These are phyloP conservation scores for Cynara cardunculus DNA, from an alignment of 129 eudicot genomes.

Conservation along the genomic window DNA sequence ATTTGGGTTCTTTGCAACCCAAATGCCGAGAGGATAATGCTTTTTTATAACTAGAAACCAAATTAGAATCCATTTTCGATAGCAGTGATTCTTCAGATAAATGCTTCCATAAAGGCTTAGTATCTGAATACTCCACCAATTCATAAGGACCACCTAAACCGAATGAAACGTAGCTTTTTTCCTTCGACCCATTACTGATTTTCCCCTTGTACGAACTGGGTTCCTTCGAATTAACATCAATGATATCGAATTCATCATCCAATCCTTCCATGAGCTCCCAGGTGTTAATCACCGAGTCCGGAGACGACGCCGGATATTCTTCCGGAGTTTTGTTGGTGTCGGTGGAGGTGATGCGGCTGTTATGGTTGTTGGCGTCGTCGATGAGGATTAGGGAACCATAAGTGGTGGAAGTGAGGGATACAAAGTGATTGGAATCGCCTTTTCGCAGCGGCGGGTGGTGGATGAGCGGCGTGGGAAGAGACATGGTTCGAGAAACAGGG, in stretches of 20 bases:
- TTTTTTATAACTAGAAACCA: constrained; percentile 52
- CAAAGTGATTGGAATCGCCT: constrained; percentile 88
- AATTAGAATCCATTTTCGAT: constrained; percentile 69
- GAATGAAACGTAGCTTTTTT: constrained; percentile 33
- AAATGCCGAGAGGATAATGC: constrained; percentile 46
- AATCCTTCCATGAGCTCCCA: constrained; percentile 99
- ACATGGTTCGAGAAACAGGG: constrained; percentile 68
- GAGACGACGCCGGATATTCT: constrained; percentile 45
- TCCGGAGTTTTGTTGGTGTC: constrained; percentile 14
- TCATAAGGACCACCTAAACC: constrained; percentile 45
- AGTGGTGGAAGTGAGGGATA: constrained; percentile 86
- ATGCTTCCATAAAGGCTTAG: constrained; percentile 95
- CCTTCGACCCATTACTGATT: constrained; percentile 17
- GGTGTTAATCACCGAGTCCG: constrained; percentile 88
- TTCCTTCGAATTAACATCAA: constrained; percentile 6
- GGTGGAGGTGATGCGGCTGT: not conserved
- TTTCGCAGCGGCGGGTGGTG: constrained; percentile 75
- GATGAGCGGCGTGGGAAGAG: constrained; percentile 67
- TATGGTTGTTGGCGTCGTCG: constrained; percentile 1
- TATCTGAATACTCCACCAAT: constrained; percentile 51
- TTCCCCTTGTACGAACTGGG: constrained; percentile 10
- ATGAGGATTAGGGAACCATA: constrained; percentile 68
- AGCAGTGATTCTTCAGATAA: constrained; percentile 82
- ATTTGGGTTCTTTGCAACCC: constrained; percentile 16
- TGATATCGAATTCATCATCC: constrained; percentile 44